phyloP scores from a whole-genome alignment of 176 grass and related monocot species.

The Cenchrus purpureus region DNA sequence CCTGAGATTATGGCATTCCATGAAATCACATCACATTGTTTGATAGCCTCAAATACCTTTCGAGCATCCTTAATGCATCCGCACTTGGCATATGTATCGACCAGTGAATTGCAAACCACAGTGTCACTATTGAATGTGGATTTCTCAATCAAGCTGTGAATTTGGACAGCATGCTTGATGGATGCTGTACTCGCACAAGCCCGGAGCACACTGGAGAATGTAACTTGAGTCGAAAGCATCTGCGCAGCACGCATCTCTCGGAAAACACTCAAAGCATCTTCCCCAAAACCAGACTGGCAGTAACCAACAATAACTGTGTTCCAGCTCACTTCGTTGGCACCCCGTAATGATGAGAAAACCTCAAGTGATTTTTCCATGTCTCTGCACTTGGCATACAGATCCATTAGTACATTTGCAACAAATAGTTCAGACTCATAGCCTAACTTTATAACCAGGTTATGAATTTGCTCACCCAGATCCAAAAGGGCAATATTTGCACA shows the following conservation, averaged over 20 bases:
- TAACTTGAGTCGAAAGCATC: slow-evolving; percentile 61
- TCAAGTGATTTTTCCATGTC: slow-evolving; percentile 61
- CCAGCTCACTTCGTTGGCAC: slow-evolving; percentile 79
- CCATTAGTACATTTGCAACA: slow-evolving; percentile 72
- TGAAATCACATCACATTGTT: slow-evolving; percentile 42
- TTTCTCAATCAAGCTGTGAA: slow-evolving; percentile 74
- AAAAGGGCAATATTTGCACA: slow-evolving; percentile 51
- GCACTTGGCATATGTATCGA: slow-evolving; percentile 84
- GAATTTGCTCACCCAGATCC: slow-evolving; percentile 50
- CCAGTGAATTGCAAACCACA: slow-evolving; percentile 68
- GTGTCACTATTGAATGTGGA: slow-evolving; percentile 60
- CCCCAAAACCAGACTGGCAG: slow-evolving; percentile 52
- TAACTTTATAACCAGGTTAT: slow-evolving; percentile 62
- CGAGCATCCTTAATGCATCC: slow-evolving; percentile 67
- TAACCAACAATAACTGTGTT: slow-evolving; percentile 77
- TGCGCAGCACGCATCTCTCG: slow-evolving; percentile 49
- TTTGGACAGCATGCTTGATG: slow-evolving; percentile 56
- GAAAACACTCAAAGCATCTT: slow-evolving; percentile 68
- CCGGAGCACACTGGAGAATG: slow-evolving; percentile 71
- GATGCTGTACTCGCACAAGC: slow-evolving; percentile 68
- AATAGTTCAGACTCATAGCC: slow-evolving; percentile 68
- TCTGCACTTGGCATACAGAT: slow-evolving; percentile 78
- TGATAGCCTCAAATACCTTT: slow-evolving; percentile 51
- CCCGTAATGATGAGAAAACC: slow-evolving; percentile 40
- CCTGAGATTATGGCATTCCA: slow-evolving; percentile 58